Percentiles rank a stretch among this genome's conserved stretches.
Conservation (phyloP, 257 asterid species). For the Verbena officinalis region DNA sequence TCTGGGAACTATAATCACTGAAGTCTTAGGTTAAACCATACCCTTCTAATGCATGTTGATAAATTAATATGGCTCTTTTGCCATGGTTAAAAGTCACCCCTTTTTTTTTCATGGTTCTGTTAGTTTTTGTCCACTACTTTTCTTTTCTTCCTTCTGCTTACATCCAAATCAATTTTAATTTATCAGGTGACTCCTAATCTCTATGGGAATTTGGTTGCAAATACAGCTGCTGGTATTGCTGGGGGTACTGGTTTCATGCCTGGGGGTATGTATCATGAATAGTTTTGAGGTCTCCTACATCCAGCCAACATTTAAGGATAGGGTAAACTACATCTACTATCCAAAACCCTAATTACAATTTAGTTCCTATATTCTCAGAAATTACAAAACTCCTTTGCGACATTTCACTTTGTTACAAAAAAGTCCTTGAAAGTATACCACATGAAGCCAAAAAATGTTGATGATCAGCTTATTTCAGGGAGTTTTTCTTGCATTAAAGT, state of each 20-base stretch:
- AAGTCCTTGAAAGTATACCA: too few relatives aligned
- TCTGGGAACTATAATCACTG: neutral
- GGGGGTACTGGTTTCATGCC: constrained; percentile 99
- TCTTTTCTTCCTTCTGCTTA: neutral
- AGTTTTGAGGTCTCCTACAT: constrained; percentile 3
- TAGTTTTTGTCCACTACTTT: neutral
- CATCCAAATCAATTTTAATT: constrained; percentile 9
- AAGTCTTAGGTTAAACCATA: constrained; percentile 19
- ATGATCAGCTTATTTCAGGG: too few relatives aligned
- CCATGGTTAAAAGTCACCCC: constrained; percentile 3
- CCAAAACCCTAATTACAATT: too few relatives aligned
- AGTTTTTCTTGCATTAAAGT: too few relatives aligned
- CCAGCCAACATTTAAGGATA: too few relatives aligned
- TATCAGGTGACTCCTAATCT: constrained; percentile 96
- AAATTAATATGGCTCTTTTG: neutral
- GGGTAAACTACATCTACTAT: too few relatives aligned
- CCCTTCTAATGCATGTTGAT: neutral
- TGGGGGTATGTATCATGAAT: constrained; percentile 60
- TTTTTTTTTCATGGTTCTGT: neutral
- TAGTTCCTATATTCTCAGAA: too few relatives aligned
- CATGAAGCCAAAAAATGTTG: too few relatives aligned
- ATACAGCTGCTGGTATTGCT: constrained; percentile 98
- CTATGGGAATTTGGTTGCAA: constrained; percentile 86
- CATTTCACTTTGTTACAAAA: too few relatives aligned
- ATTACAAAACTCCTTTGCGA: too few relatives aligned